Conservation (phyloP, 768 basidiomycete species). For the Guyanaporus albipodus region DNA sequence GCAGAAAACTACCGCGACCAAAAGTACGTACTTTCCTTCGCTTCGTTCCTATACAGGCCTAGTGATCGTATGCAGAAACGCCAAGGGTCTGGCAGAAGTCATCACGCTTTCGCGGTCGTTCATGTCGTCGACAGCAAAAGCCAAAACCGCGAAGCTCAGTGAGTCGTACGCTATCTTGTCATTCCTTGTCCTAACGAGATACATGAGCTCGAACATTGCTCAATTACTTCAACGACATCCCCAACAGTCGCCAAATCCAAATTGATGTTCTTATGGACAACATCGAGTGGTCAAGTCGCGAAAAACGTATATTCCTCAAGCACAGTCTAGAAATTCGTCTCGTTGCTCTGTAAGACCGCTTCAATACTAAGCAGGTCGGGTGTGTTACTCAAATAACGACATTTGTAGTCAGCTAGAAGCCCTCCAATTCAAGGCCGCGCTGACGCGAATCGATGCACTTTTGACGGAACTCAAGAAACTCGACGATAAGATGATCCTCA, state of each 20-base stretch:
- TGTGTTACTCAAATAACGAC: constrained; percentile 5
- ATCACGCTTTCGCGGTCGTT: constrained; percentile 80
- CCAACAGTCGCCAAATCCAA: constrained; percentile 69
- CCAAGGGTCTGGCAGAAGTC: constrained; percentile 78
- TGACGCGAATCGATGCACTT: constrained; percentile 80
- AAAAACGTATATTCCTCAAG: constrained; percentile 94
- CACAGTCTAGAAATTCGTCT: constrained; percentile 90
- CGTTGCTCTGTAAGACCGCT: constrained; percentile 55
- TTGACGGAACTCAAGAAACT: constrained; percentile 87
- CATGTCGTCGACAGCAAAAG: constrained; percentile 94
- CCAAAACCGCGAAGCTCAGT: constrained; percentile 97
- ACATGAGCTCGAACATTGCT: constrained; percentile 84
- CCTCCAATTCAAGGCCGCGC: constrained; percentile 70
- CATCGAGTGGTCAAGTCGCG: constrained; percentile 85
- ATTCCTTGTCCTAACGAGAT: neutral
- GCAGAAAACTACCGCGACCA: constrained; percentile 85
- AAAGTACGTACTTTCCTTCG: constrained; percentile 46
- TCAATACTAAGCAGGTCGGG: neutral
- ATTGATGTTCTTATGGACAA: constrained; percentile 86
- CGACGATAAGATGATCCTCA: constrained; percentile 97
- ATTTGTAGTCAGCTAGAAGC: constrained; percentile 66
- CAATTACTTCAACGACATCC: constrained; percentile 80
- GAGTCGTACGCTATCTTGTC: neutral
- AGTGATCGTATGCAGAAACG: constrained; percentile 58
- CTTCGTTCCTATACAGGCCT: neutral